These are phyloP conservation scores for Aspergillus brunneoviolaceus DNA, from an alignment of 2,329 filamentous ascomycete species.

Conservation along the genomic window DNA sequence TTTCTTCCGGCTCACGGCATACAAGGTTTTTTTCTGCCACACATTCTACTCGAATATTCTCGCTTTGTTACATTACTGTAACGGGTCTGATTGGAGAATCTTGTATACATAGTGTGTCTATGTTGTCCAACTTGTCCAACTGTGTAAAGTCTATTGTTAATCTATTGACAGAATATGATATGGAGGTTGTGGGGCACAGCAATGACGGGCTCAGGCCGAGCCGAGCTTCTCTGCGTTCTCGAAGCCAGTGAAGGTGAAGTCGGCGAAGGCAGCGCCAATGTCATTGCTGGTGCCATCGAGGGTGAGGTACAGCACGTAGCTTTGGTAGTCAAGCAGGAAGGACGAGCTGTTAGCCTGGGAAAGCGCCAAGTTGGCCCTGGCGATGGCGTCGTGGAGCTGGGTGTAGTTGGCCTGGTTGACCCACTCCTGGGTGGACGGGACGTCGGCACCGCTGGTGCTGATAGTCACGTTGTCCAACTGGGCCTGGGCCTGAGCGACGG, in stretches of 20 bases:
- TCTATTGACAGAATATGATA: not conserved
- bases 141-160: not conserved
- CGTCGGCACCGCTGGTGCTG: not conserved
- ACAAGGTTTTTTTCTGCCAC: too few relatives aligned
- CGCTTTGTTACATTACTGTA: too few relatives aligned
- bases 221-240: not conserved
- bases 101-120: not conserved
- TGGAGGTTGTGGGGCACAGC: not conserved
- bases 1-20: too few relatives aligned
- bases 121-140: not conserved
- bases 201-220: not conserved
- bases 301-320: not conserved
- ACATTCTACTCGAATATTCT: too few relatives aligned
- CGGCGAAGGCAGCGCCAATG: not conserved
- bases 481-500: not conserved
- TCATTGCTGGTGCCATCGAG: not conserved
- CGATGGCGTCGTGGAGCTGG: conserved; percentile 1
- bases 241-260: conserved; percentile 1
- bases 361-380: conserved; percentile 1
- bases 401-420: not conserved
- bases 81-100: too few relatives aligned
- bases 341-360: not conserved
- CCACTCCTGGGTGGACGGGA: conserved; percentile 4
- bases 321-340: conserved; percentile 1
- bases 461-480: not conserved